These are phyloP conservation scores for Pneumocystis jirovecii DNA, from an alignment of 1,139 yeast species.

Conservation along the genomic window DNA sequence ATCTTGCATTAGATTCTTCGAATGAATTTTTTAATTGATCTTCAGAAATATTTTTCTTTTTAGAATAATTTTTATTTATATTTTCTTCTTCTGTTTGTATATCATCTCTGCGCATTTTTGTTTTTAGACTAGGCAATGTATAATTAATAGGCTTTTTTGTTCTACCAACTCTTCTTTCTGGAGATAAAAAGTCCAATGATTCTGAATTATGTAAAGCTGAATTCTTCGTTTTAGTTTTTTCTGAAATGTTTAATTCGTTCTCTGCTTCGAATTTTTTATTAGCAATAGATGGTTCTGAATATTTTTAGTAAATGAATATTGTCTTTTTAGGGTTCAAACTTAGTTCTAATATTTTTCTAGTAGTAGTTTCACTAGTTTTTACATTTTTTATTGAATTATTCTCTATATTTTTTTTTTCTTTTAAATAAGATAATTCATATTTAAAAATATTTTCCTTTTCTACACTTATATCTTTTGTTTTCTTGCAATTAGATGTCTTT, in stretches of 20 bases:
- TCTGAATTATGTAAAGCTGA: not conserved
- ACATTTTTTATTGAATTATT: not conserved
- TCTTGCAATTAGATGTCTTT: not conserved
- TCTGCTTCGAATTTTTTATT: not conserved
- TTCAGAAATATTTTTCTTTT: not conserved
- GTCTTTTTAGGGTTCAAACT: not conserved
- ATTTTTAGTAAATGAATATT: not conserved
- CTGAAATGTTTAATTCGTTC: not conserved
- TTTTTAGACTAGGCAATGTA: slow-evolving; percentile 50
- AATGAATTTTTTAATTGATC: not conserved
- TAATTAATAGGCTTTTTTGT: slow-evolving; percentile 47
- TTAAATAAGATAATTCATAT: not conserved
- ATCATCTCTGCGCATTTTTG: slow-evolving; percentile 54
- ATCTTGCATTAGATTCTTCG: not conserved
- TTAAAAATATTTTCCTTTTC: not conserved
- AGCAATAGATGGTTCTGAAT: not conserved
- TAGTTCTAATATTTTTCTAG: not conserved
- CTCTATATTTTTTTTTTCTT: not conserved
- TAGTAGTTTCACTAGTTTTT: not conserved
- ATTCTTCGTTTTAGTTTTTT: not conserved
- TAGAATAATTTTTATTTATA: not conserved
- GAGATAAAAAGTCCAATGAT: not conserved
- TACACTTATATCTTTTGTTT: not conserved
- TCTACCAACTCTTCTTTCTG: slow-evolving; percentile 22
- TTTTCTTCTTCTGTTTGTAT: not conserved